Evolutionary conservation across 1,284 basidiomycete genomes (phyloP), one percentile per base, ranked within the genome.

Genomic region (Rhodotorula sp.): DNA sequence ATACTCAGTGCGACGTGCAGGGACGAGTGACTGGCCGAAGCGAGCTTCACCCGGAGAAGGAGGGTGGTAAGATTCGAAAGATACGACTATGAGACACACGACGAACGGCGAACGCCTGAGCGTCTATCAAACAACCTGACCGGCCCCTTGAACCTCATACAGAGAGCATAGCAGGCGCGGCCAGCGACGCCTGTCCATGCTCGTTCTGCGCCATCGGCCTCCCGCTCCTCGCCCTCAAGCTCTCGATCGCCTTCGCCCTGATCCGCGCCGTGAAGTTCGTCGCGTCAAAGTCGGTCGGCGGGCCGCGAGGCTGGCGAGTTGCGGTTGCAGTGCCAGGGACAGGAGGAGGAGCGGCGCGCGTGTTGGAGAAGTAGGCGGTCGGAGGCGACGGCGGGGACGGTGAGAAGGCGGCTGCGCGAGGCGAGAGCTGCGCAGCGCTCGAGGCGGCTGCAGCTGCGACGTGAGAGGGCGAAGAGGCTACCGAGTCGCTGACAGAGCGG

Each of bases 301-400:
- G 71, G 13, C 67, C 67, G 46, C 60, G 60, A 32, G 71, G 71
- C 47, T 72, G 71, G 6, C 71, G 53, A 4, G 47, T 48, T 5
- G 67, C 67, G 36, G 53, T 58, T 9, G 67, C 62, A 5, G 65
- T 66, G 11, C 71, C 71, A 0, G 62, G 51, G 4, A 64, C 39
- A 29, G 56, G 48, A 2, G 63, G 36, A 24, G 57, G 27, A 2
- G 10, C 34, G 15, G 32, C 11, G 29, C 63, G 48, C 11, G 55
- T n/a, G 20, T 27, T 15, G 49, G 49, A 29, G 27, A 22, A 20
- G 49, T 20, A 20, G n/a, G 32, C 34, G 36, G 27, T 17, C n/a
- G 54, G 24, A 20, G 48, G 46, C 5, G 52, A 34, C 19, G 36
- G 46, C 49, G 59, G 15, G 17, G 48, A 53, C 15, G 48, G 22